Evolutionary conservation across 331 rosid species (phyloP), one percentile per base, ranked within the genome.

Genomic region (Malus hybrid): DNA sequence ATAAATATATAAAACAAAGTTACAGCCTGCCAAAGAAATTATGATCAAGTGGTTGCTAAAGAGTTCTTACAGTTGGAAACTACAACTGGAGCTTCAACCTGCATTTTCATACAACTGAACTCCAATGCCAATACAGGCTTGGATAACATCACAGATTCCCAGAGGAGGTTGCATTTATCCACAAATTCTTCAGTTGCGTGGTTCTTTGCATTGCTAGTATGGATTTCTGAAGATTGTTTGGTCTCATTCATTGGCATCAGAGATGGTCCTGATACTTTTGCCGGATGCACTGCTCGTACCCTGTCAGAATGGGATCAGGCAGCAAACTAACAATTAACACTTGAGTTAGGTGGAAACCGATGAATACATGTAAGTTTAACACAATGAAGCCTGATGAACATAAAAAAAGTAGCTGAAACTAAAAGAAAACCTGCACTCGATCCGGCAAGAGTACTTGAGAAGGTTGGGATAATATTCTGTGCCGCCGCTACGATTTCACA

Each of bases 381-480:
- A 60, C 9, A 34, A 16, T 10, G 55, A 58, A 28, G 28, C 57
- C 29, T 61, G 68, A 61, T 22, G 44, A 61, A 65, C 77, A 61
- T 13, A 34, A 56, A 28, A 5, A 58, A 9, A 19, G 57, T 8
- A 20, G 8, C 28, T 52, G 2, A 71, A 26, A 58, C 16, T n/a
- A 48, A 44, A 33, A 68, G 39, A 68, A 63, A 71, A 90, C 93
- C 97, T 87, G 97, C 95, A 91, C 69, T 85, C 85, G 19, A 94
- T 90, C 73, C 81, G 78, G 86, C 98, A 94, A 78, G 97, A 88
- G 70, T 94, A 94, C 86, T 91, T 90, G n/a, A 94, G 87, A 66
- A 91, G 87, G 39, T 86, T 80, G 4, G 96, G 97, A 72, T 78
- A 63, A 73, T 79, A 73, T 78, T 79, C 78, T 9, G 99, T 91